Evolutionary conservation across 176 grass and related monocot genomes (phyloP).

Genomic region (Urochloa ruziziensis): DNA sequence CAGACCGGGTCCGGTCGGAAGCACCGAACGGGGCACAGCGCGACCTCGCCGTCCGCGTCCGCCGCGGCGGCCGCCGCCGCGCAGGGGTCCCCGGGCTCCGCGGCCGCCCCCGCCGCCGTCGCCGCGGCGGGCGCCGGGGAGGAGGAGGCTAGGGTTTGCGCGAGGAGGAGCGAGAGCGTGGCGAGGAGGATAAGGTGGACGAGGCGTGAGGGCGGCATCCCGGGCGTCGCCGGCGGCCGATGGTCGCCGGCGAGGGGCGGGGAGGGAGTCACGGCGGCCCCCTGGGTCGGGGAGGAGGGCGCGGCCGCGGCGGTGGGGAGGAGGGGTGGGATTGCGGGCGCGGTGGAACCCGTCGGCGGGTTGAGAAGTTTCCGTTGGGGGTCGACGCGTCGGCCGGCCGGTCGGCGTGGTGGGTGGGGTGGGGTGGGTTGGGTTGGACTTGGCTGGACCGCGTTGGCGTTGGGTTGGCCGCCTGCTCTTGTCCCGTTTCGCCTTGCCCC

Average conservation of each 20-base stretch:
- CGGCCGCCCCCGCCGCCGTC: neutral
- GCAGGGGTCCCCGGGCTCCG: constrained; percentile 43
- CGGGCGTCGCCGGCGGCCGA: constrained; percentile 35
- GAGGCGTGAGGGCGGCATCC: constrained; percentile 36
- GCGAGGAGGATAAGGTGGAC: constrained; percentile 19
- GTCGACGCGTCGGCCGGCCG: constrained; percentile 2
- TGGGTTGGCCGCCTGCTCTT: constrained; percentile 26
- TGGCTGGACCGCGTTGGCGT: constrained; percentile 29
- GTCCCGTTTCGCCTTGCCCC: neutral
- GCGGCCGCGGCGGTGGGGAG: neutral
- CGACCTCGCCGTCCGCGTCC: constrained; percentile 24
- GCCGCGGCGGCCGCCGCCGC: neutral
- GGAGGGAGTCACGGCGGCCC: neutral
- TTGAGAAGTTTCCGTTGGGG: constrained; percentile 23
- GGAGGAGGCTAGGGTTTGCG: constrained; percentile 52
- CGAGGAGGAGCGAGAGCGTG: constrained; percentile 34
- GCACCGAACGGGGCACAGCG: constrained; percentile 59
- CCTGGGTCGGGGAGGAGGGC: neutral
- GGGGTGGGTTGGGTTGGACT: constrained; percentile 33
- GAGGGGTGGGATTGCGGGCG: neutral
- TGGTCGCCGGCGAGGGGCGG: constrained; percentile 26
- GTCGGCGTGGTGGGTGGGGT: neutral
- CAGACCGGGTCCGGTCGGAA: constrained; percentile 89
- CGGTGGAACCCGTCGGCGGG: constrained; percentile 28
- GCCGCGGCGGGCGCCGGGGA: neutral